A percentile compares a stretch with the other conserved stretches of the same genome.
Evolutionary conservation across 2,329 filamentous ascomycete genomes (phyloP).

Genomic region (Aspergillus pseudotamarii): DNA sequence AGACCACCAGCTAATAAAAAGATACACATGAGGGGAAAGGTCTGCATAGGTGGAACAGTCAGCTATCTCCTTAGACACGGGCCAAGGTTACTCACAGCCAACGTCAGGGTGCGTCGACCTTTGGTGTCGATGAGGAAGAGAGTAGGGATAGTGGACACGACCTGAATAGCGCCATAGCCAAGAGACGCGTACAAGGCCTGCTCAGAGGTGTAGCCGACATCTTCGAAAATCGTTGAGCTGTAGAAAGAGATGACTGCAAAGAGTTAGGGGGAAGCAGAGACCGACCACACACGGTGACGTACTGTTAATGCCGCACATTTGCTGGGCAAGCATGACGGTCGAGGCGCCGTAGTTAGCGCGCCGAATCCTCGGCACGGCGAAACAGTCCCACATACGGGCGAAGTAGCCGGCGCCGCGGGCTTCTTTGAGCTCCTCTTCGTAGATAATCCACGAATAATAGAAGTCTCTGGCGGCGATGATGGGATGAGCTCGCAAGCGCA

Average conservation of each 20-base stretch:
- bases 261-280: constrained; percentile 45
- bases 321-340: constrained; percentile 76
- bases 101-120: constrained; percentile 58
- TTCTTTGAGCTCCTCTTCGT: constrained; percentile 48
- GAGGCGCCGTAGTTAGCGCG: constrained; percentile 74
- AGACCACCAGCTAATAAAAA: constrained; percentile 63
- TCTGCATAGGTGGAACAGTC: constrained; percentile 45
- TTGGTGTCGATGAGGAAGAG: constrained; percentile 68
- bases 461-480: constrained; percentile 59
- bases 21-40: constrained; percentile 67
- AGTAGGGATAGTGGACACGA: constrained; percentile 63
- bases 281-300: background rate
- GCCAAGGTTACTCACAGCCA: constrained; percentile 21
- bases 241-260: constrained; percentile 66
- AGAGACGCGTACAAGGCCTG: constrained; percentile 63
- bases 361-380: constrained; percentile 49
- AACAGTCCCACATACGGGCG: constrained; percentile 57
- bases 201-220: constrained; percentile 58
- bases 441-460: constrained; percentile 60
- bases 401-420: constrained; percentile 57
- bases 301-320: constrained; percentile 61
- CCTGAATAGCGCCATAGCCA: constrained; percentile 66
- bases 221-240: constrained; percentile 58
- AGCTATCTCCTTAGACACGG: background rate
- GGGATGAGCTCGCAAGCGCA: constrained; percentile 23